phyloP scores from a whole-genome alignment of 1,284 basidiomycete species.

The Boletus hoseneyae region DNA sequence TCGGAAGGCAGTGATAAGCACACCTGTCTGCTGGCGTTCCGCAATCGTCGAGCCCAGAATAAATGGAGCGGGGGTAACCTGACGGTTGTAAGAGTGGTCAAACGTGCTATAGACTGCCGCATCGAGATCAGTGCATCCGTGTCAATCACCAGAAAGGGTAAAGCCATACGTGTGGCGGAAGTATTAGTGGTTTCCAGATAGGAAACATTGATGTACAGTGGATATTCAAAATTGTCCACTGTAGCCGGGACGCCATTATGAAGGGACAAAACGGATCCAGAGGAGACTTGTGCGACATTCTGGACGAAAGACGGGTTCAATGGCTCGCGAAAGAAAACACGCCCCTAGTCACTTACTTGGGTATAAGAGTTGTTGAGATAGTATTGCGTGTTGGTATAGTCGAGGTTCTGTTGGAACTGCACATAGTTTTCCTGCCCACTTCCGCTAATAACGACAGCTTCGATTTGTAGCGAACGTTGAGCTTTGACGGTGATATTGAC shows the following conservation, averaged over 20 bases:
- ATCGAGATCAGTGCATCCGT: not conserved
- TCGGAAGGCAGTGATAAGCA: constrained; percentile 15
- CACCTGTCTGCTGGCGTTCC: constrained; percentile 57
- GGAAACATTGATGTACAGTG: constrained; percentile 59
- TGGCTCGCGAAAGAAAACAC: not conserved
- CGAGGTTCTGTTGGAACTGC: constrained; percentile 44
- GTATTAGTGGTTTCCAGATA: constrained; percentile 42
- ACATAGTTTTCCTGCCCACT: constrained; percentile 46
- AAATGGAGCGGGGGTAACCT: constrained; percentile 55
- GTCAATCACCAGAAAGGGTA: not conserved
- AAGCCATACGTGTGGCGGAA: constrained; percentile 43
- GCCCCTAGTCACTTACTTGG: constrained; percentile 36
- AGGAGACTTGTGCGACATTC: constrained; percentile 61
- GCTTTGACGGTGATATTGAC: constrained; percentile 49
- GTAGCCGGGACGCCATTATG: constrained; percentile 57
- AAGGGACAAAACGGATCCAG: constrained; percentile 51
- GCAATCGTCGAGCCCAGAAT: constrained; percentile 54
- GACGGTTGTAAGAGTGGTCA: constrained; percentile 67
- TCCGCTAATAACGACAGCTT: constrained; percentile 46
- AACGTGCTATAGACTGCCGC: constrained; percentile 48
- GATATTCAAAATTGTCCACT: constrained; percentile 62
- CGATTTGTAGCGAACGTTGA: constrained; percentile 43
- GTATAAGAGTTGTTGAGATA: constrained; percentile 39
- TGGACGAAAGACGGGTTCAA: constrained; percentile 24
- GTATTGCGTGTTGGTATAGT: constrained; percentile 49